Conservation (phyloP, 495 filamentous ascomycete species). For the Neurospora discreta region DNA sequence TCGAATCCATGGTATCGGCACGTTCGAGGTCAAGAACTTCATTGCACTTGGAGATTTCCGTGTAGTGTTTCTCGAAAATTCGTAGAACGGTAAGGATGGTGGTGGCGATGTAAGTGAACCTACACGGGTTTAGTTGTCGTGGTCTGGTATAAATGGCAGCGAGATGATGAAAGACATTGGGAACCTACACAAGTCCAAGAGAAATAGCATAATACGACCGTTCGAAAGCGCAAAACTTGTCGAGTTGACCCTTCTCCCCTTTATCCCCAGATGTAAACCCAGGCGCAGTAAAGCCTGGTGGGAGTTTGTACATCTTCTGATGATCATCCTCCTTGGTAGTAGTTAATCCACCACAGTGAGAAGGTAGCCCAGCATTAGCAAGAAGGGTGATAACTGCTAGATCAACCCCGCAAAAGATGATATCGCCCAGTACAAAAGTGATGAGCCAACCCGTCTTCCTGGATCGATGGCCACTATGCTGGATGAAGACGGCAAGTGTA, state of each 20-base stretch:
- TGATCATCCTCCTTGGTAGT: not conserved
- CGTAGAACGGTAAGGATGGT: conserved; percentile 19
- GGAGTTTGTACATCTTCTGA: conserved; percentile 2
- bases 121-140: conserved; percentile 5
- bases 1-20: conserved; percentile 16
- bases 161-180: not conserved
- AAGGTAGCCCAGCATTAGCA: conserved; percentile 22
- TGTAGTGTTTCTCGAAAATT: conserved; percentile 21
- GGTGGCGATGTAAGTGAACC: conserved; percentile 29
- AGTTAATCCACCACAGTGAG: conserved; percentile 25
- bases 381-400: conserved; percentile 25
- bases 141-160: too few species aligned
- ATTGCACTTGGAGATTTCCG: conserved; percentile 11
- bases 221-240: conserved; percentile 25
- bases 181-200: conserved; percentile 22
- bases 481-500: conserved; percentile 19
- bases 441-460: conserved; percentile 15
- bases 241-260: conserved; percentile 17
- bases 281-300: conserved; percentile 8
- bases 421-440: conserved; percentile 18
- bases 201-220: conserved; percentile 23
- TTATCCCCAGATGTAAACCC: conserved; percentile 18
- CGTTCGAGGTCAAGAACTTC: conserved; percentile 16
- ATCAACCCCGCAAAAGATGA: conserved; percentile 15
- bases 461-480: conserved; percentile 17